Evolutionary conservation across 2,329 filamentous ascomycete species (phyloP).

Genomic region (Didymella exigua): DNA sequence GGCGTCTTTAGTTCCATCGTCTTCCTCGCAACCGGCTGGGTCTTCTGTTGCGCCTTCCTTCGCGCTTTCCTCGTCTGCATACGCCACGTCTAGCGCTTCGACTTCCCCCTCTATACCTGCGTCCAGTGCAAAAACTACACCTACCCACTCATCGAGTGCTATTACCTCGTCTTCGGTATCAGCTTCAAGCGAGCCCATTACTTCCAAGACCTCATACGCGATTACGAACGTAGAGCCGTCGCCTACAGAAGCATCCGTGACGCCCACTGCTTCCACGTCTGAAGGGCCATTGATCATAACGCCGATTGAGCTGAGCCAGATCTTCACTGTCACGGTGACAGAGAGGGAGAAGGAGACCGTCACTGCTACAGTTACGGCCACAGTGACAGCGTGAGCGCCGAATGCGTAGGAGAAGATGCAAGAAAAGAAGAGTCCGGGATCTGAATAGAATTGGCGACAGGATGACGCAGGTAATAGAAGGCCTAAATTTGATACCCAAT

Average conservation of each 20-base stretch:
- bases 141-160: neutral
- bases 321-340: constrained; percentile 44
- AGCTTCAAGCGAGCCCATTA: neutral
- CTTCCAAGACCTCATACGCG: constrained; percentile 3
- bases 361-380: constrained; percentile 34
- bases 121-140: neutral
- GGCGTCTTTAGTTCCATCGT: neutral
- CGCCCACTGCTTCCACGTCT: constrained; percentile 16
- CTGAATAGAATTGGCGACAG: neutral
- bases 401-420: neutral
- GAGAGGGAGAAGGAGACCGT: constrained; percentile 41
- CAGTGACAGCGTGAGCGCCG: neutral
- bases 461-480: constrained; percentile 7
- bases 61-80: neutral
- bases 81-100: neutral
- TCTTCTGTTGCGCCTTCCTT: neutral
- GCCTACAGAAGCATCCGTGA: constrained; percentile 10
- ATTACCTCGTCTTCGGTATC: neutral
- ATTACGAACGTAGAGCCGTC: constrained; percentile 10
- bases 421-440: neutral
- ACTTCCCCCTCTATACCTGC: neutral
- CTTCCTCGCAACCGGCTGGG: neutral
- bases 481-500: constrained; percentile 21
- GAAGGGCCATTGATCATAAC: constrained; percentile 41
- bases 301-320: constrained; percentile 39